Evolutionary conservation across 1,139 yeast genomes (phyloP).

Genomic region (Zygosaccharomyces sapae): DNA sequence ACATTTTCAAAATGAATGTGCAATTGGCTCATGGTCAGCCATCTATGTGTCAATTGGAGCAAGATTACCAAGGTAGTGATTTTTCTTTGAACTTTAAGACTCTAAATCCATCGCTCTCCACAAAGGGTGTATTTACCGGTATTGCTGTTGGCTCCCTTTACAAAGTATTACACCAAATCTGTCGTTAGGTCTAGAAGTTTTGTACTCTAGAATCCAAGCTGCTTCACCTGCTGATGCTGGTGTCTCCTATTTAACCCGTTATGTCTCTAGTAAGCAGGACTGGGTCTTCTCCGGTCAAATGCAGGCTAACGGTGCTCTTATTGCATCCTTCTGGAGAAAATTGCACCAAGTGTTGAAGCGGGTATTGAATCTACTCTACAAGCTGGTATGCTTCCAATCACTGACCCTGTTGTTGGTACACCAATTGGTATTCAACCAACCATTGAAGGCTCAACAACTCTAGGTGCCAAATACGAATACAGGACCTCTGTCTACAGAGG

Average conservation of each 20-base stretch:
- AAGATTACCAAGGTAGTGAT: conserved; percentile 88
- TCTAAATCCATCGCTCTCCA: conserved; percentile 77
- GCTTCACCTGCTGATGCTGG: conserved; percentile 87
- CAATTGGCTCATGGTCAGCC: conserved; percentile 91
- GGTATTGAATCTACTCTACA: conserved; percentile 90
- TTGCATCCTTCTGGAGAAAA: conserved; percentile 93
- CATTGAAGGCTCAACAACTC: conserved; percentile 84
- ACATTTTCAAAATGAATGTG: conserved; percentile 78
- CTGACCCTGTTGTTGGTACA: conserved; percentile 77
- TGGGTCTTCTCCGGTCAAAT: conserved; percentile 96
- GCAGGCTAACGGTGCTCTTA: conserved; percentile 86
- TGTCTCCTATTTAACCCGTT: conserved; percentile 86
- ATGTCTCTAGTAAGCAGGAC: conserved; percentile 59
- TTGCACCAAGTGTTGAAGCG: conserved; percentile 90
- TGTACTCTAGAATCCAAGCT: conserved; percentile 76
- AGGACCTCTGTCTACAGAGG: conserved; percentile 96
- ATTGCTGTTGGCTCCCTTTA: conserved; percentile 87
- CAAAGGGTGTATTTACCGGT: conserved; percentile 74
- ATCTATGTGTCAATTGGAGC: conserved; percentile 92
- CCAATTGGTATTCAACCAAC: conserved; percentile 78
- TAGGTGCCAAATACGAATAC: conserved; percentile 97
- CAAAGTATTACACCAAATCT: conserved; percentile 83
- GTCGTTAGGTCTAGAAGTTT: conserved; percentile 88
- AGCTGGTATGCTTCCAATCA: conserved; percentile 72
- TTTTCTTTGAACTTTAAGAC: conserved; percentile 85